Evolutionary conservation across 192 early-diverging fungal genomes (phyloP), one percentile per base, ranked within the genome.

Genomic region (Diversispora epigaea): DNA sequence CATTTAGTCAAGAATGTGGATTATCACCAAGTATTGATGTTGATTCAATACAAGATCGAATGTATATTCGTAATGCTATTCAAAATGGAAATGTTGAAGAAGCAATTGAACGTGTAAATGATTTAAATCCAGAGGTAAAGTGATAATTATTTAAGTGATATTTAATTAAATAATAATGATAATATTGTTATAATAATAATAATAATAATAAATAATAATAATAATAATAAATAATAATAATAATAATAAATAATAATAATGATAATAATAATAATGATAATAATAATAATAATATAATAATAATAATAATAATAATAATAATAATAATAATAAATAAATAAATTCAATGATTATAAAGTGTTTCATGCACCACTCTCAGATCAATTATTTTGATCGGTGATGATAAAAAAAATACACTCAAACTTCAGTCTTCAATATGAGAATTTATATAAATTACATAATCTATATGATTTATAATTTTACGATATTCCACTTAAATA

Each of bases 61-160:
- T 96, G 96, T 86, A 91, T 46, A 98, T 99, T 63, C 88, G 96
- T 56, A 92, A 91, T 71, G 93, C 96, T 6, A 89, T 99, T 32
- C 95, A 98, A 73, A 86, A 84, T 14, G 96, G 96, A 6, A 85
- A 96, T 47, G 93, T 99, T 63, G 91, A 95, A 47, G 85, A 87
- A n/a, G 96, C 98, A 11, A 98, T 99, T 68, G 95, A 96, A 71
- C 81, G 92, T n/a, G 94, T 99, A 2, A 99, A 99, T 77, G 98
- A 99, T 79, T 86, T 99, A 75, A 96, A 99, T 80, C 98, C 98
- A 6, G 97, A 98, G 84, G 94, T 94, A 85, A 77, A 52, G n/a
- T 7, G 8, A 12, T 52, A 8, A 41, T 41, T 10, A 41, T 69
- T 50, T 62, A 45, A n/a, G 32, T 55, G 39, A 55, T 21, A 39